These are phyloP conservation scores for Infundibulicybe gibba DNA, from an alignment of 768 basidiomycete species.

Conservation along the genomic window DNA sequence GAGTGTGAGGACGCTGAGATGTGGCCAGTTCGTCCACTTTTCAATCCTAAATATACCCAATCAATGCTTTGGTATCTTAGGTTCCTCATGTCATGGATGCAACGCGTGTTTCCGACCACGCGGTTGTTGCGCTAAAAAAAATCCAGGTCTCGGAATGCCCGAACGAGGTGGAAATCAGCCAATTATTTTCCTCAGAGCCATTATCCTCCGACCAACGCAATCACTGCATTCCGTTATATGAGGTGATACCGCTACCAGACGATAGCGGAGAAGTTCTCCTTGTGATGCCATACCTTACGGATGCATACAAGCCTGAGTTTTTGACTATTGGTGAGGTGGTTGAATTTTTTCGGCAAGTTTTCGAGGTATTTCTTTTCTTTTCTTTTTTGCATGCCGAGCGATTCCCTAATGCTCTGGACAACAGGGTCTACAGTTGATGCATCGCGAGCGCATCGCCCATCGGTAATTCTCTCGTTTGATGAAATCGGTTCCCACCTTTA, in stretches of 20 bases:
- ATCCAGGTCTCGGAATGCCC: conserved; percentile 1
- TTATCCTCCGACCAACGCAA: conserved; percentile 17
- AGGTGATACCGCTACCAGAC: conserved; percentile 15
- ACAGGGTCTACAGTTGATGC: conserved; percentile 30
- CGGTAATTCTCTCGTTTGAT: background rate
- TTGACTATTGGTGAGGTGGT: conserved; percentile 24
- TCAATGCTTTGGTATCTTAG: too few relatives aligned
- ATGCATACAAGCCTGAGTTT: conserved; percentile 15
- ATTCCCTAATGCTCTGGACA: too few relatives aligned
- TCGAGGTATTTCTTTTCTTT: conserved; percentile 7
- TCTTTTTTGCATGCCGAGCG: too few relatives aligned
- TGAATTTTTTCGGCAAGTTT: too few relatives aligned
- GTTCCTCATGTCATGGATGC: too few relatives aligned
- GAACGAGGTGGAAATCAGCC: conserved; percentile 11
- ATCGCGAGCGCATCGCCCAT: conserved; percentile 22
- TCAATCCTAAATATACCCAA: too few relatives aligned
- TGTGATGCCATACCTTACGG: conserved; percentile 22
- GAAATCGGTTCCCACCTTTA: too few relatives aligned
- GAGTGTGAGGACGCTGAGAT: too few relatives aligned
- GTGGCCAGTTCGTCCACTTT: too few relatives aligned
- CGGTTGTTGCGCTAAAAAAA: conserved; percentile 14
- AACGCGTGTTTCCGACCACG: conserved; percentile 13
- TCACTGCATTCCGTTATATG: conserved; percentile 23
- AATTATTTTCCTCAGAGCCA: conserved; percentile 13
- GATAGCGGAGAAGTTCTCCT: conserved; percentile 9